phyloP scores from a whole-genome alignment of 768 basidiomycete genomes.

The Mycena olivaceomarginata region DNA sequence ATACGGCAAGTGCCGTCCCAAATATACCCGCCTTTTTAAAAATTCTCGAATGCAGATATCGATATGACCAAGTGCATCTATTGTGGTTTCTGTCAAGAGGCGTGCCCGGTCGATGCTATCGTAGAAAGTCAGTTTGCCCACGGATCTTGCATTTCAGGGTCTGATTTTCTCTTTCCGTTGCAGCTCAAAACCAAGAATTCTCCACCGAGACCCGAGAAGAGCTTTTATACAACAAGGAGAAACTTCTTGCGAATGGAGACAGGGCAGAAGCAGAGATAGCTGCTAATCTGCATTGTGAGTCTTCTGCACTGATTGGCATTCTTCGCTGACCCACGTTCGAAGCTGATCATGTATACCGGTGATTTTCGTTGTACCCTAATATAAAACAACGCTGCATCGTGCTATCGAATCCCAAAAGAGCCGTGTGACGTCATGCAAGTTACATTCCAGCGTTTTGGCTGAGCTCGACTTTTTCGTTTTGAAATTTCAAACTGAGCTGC shows the following conservation, averaged over 20 bases:
- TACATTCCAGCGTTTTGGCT: constrained; percentile 26
- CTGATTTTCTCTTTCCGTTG: neutral
- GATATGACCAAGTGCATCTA: constrained; percentile 99
- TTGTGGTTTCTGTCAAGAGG: constrained; percentile 99
- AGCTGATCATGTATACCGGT: constrained; percentile 95
- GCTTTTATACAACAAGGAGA: constrained; percentile 99
- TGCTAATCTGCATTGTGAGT: constrained; percentile 88
- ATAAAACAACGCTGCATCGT: constrained; percentile 43
- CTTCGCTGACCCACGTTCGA: constrained; percentile 44
- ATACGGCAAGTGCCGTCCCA: constrained; percentile 79
- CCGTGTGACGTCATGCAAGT: constrained; percentile 32
- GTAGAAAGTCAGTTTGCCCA: constrained; percentile 88
- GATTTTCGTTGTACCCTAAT: constrained; percentile 52
- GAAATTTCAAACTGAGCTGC: constrained; percentile 14
- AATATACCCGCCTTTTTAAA: constrained; percentile 28
- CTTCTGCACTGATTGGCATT: constrained; percentile 38
- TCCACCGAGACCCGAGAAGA: constrained; percentile 99
- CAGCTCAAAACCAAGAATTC: constrained; percentile 98
- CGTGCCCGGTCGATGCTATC: constrained; percentile 99
- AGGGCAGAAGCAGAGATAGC: constrained; percentile 98
- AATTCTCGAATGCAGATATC: constrained; percentile 77
- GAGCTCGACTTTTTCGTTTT: constrained; percentile 32
- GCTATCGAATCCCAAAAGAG: constrained; percentile 45
- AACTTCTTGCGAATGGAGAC: constrained; percentile 96
- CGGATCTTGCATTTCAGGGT: constrained; percentile 23